Base-by-base conservation (phyloP, 495 filamentous ascomycete genomes). In the Aspergillus bertholletiae region DNA sequence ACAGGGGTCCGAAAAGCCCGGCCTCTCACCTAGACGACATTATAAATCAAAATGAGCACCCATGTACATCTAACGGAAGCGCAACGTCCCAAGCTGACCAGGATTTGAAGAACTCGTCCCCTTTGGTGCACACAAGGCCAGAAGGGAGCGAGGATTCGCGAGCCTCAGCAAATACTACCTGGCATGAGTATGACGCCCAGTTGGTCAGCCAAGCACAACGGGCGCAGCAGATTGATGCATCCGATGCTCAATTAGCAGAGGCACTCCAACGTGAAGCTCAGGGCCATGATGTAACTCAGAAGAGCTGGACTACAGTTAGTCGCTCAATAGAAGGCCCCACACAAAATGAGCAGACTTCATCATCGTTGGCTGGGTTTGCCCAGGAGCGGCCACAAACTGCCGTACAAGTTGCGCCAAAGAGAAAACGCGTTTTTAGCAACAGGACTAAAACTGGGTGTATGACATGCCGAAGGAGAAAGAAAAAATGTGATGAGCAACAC, bases 381-480 rank as follows among this genome's bases (percentile, higher is more conserved):
- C 68, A 70, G 21, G 75, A 75, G 18, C 68, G 75, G 15, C 55
- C 71, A 48, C 63, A 69, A 17, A 52, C 61, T n/a, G 55, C 67
- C 4, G 62, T 83, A 18, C 84, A 91, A 70, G 81, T 86, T 11
- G 87, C 89, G 55, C 85, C 85, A 8, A 91, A 90, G 66, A 78
- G 90, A 59, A 96, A 96, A 66, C 84, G 90, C 22, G 78, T 95
- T 62, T 98, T 97, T 65, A 96, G 90, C 70, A 97, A 97, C 68
- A 83, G 94, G 50, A 97, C 94, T 17, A 97, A 97, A 74, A 97
- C 94, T 28, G 94, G 94, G 17, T 98, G 94, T 67, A 88, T 96
- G 74, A 98, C 94, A 24, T 98, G 94, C 68, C 80, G 94, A 51
- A 82, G 86, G 60, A 82, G 94, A 44, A 98, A 98, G 82, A 98